Base-by-base conservation (phyloP, 2,329 filamentous ascomycete genomes). In the Microsporum ferrugineum region DNA sequence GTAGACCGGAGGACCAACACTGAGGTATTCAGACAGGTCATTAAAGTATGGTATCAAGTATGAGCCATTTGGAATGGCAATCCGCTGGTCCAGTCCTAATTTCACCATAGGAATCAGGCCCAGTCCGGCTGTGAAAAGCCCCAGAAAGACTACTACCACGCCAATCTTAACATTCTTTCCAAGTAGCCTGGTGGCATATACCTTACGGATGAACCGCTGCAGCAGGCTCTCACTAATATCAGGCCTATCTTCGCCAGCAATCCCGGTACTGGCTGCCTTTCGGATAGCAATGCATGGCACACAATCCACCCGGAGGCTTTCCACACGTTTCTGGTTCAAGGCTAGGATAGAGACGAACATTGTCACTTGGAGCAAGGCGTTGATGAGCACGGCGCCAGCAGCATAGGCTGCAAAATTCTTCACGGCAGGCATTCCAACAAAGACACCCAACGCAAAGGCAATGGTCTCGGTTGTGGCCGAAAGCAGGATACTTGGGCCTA, bases 11-110 rank as follows among this genome's bases (percentile, higher is more conserved):
- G 94, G 92, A 0, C 94, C 95, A 14, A 86, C 86, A 63, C 91
- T 88, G 68, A 97, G 88, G 71, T 99, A 99, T 63, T 85, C 85
- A 72, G 96, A 95, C 34, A 99, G 79, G 71, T 99, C 94, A 69
- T 97, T 91, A 75, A 99, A 99, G 74, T 96, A 99, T 7, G 88
- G 84, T 64, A 99, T 96, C 58, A 99, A 79, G 71, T 99, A 99
- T 0, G 92, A 97, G 68, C 89, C 91, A 65, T 88, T 89, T 0
- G 94, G 94, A 62, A 99, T 88, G 8, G 94, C 94, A 60, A 96
- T 92, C 17, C 94, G 86, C 75, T 99, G 94, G 70, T 99, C 94
- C 33, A 99, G 80, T 0, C 94, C 94, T 47, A 99, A 83, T 67
- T 92, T 77, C 17, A 99, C 85, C 65, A 87, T 83, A 0, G 94